Conservation (phyloP, 2,329 filamentous ascomycete species). For the Rhynchosporium agropyri region DNA sequence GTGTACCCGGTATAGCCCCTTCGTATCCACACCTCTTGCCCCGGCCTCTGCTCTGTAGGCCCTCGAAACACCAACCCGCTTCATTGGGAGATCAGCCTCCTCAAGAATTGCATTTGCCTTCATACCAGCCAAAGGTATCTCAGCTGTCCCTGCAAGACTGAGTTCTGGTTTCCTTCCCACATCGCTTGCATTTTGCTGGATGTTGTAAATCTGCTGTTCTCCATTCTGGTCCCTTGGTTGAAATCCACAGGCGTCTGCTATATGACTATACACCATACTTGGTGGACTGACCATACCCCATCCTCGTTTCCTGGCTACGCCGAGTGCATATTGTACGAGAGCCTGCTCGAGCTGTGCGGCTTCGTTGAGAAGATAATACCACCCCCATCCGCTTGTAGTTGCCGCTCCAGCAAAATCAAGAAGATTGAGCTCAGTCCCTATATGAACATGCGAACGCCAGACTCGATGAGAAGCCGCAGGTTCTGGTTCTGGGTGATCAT, state of each 20-base stretch:
- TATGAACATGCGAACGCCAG: slow-evolving; percentile 79
- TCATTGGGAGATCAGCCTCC: slow-evolving; percentile 69
- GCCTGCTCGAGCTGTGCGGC: slow-evolving; percentile 94
- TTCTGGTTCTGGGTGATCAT: slow-evolving; percentile 59
- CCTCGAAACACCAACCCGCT: slow-evolving; percentile 81
- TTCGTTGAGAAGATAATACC: slow-evolving; percentile 95
- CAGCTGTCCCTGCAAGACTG: slow-evolving; percentile 83
- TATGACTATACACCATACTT: slow-evolving; percentile 87
- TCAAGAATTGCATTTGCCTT: slow-evolving; percentile 73
- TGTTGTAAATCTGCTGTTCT: slow-evolving; percentile 88
- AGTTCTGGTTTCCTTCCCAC: slow-evolving; percentile 66
- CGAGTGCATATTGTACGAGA: slow-evolving; percentile 81
- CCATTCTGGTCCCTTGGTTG: slow-evolving; percentile 87
- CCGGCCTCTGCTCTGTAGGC: slow-evolving; percentile 96
- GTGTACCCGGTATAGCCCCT: slow-evolving; percentile 94
- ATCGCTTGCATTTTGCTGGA: slow-evolving; percentile 69
- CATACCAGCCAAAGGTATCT: slow-evolving; percentile 93
- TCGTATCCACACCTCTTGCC: slow-evolving; percentile 84
- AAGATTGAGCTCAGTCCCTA: slow-evolving; percentile 84
- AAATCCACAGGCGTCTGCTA: slow-evolving; percentile 90
- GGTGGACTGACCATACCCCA: slow-evolving; percentile 85
- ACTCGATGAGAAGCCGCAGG: slow-evolving; percentile 44
- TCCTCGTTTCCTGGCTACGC: slow-evolving; percentile 69
- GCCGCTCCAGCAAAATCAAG: slow-evolving; percentile 85
- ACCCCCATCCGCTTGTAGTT: slow-evolving; percentile 90